Percentiles rank a stretch among this genome's conserved stretches.
phyloP scores from a whole-genome alignment of 2,329 filamentous ascomycete genomes.

The Dothistroma pini region DNA sequence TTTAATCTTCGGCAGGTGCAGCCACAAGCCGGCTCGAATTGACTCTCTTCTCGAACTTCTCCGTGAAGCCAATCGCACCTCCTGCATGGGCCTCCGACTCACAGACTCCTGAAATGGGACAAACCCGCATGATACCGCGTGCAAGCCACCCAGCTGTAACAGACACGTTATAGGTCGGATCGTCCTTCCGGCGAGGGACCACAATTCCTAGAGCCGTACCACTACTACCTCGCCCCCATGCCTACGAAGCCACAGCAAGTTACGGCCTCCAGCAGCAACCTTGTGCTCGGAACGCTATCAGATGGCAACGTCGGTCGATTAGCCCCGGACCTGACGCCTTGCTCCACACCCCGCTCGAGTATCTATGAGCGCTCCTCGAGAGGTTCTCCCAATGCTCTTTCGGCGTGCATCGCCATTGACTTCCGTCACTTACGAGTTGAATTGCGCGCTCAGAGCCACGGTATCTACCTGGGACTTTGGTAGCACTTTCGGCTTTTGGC shows the following conservation, averaged over 20 bases:
- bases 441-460: too few species aligned
- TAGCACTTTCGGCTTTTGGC: neutral
- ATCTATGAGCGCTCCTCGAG: neutral
- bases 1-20: neutral
- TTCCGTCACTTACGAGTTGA: neutral
- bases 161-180: conserved; percentile 6
- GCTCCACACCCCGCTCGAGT: neutral
- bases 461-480: neutral
- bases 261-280: conserved; percentile 2
- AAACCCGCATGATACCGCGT: conserved; percentile 6
- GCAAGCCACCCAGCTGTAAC: neutral
- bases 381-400: neutral
- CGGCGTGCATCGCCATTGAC: neutral
- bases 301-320: conserved; percentile 6
- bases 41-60: conserved; percentile 3
- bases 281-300: neutral
- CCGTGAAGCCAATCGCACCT: conserved; percentile 5
- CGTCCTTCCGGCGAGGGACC: neutral
- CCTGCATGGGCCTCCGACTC: neutral
- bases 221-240: neutral
- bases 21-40: conserved; percentile 1
- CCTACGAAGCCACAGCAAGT: conserved; percentile 1
- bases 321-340: conserved; percentile 2
- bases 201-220: neutral
- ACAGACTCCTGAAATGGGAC: conserved; percentile 12